Conservation (phyloP, 495 filamentous ascomycete genomes). For the Chlorociboria aeruginascens region DNA sequence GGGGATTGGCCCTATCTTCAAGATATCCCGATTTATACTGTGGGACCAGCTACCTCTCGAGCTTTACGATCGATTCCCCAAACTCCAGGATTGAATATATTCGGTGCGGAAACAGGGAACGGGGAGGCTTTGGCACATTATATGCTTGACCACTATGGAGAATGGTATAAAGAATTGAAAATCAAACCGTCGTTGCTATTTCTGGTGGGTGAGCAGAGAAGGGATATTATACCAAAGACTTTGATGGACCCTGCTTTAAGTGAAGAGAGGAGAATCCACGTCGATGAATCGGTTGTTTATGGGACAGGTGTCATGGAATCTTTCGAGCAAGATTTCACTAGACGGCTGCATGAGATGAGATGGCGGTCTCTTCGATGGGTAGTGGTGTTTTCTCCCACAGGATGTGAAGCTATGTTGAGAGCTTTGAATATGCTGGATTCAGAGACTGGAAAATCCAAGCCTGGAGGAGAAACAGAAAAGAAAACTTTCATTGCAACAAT, state of each 20-base stretch:
- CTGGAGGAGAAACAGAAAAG: conserved; percentile 12
- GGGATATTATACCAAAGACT: conserved; percentile 78
- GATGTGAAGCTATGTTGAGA: conserved; percentile 69
- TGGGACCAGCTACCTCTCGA: conserved; percentile 80
- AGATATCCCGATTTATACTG: conserved; percentile 64
- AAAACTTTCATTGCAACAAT: conserved; percentile 68
- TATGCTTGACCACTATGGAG: conserved; percentile 61
- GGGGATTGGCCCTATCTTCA: conserved; percentile 33
- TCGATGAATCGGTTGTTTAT: conserved; percentile 76
- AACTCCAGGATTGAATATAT: conserved; percentile 37
- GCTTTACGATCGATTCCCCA: conserved; percentile 50
- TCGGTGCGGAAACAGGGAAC: conserved; percentile 69
- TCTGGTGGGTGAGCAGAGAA: conserved; percentile 70
- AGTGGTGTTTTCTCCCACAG: conserved; percentile 87
- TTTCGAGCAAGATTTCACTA: conserved; percentile 55
- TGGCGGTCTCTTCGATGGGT: conserved; percentile 51
- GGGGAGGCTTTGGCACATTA: conserved; percentile 65
- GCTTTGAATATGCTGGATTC: conserved; percentile 46
- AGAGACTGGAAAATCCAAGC: conserved; percentile 30
- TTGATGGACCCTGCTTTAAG: conserved; percentile 43
- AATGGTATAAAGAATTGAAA: conserved; percentile 25
- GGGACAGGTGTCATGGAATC: conserved; percentile 67
- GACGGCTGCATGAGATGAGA: conserved; percentile 28
- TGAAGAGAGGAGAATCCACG: conserved; percentile 33
- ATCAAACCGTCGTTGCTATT: conserved; percentile 64